These are phyloP conservation scores for Cinchona pubescens DNA, from an alignment of 257 asterid species.

Conservation along the genomic window DNA sequence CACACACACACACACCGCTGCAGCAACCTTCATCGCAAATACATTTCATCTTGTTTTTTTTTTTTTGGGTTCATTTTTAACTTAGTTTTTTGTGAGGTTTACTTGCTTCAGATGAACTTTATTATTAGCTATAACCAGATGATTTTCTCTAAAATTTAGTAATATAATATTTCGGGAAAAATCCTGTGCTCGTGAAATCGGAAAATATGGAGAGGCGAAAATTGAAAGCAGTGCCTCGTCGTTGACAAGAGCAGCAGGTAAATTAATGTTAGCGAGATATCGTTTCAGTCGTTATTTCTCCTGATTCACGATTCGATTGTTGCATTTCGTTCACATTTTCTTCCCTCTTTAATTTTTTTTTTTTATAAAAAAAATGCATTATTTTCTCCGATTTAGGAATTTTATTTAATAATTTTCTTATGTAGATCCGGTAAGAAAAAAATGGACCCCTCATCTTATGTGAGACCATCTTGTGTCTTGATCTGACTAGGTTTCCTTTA, in stretches of 20 bases:
- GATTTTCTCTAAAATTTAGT: not conserved
- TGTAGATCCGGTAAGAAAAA: too few relatives aligned
- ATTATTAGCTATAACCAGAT: not conserved
- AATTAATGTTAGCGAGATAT: conserved; percentile 68
- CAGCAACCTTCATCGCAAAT: too few relatives aligned
- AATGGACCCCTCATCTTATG: too few relatives aligned
- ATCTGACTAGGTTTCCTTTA: too few relatives aligned
- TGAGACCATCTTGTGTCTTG: too few relatives aligned
- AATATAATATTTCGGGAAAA: not conserved
- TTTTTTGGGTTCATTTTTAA: too few relatives aligned
- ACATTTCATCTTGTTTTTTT: too few relatives aligned
- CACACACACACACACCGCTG: not conserved
- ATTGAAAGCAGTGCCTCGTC: conserved; percentile 34
- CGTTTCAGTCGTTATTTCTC: conserved; percentile 76
- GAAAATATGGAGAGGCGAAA: conserved; percentile 35
- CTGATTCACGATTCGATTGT: conserved; percentile 78
- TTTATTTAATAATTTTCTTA: too few relatives aligned
- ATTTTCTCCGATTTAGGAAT: not conserved
- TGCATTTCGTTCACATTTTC: conserved; percentile 82
- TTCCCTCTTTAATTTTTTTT: not conserved
- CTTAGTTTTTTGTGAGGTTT: not conserved
- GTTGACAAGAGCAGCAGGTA: conserved; percentile 45
- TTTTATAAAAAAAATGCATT: not conserved
- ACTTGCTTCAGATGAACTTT: not conserved
- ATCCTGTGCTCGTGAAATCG: conserved; percentile 16